Conservation (phyloP, 2,329 filamentous ascomycete species). For the Talaromyces sp. region DNA sequence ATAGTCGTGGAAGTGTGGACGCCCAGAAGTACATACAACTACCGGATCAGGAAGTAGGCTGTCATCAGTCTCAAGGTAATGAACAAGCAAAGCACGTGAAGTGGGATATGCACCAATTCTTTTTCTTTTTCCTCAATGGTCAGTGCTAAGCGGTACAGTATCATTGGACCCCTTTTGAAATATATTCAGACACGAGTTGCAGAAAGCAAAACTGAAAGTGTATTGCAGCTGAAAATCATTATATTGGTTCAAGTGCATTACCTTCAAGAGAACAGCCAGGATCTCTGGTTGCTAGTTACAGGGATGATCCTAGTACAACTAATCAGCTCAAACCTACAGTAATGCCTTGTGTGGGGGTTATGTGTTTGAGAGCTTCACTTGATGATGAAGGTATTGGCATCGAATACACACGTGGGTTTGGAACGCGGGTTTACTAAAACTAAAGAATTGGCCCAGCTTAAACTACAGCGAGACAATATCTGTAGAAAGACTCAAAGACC, state of each 20-base stretch:
- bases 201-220: background rate
- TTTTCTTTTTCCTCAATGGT: background rate
- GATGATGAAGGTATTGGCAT: background rate
- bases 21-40: no score
- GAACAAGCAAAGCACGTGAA: no score
- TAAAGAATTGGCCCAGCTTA: background rate
- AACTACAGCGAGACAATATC: background rate
- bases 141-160: background rate
- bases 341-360: background rate
- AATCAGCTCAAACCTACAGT: background rate
- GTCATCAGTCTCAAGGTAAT: no score
- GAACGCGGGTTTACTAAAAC: background rate
- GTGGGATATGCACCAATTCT: no score
- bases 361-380: no score
- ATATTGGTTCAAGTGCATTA: background rate
- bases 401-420: background rate
- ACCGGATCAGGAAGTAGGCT: no score
- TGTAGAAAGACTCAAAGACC: background rate
- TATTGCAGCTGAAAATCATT: background rate
- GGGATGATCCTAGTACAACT: conserved; percentile 5
- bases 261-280: background rate
- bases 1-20: no score
- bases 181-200: background rate
- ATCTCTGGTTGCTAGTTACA: background rate
- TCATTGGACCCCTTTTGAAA: background rate